Conservation (phyloP, 129 eudicot species). For the Chrysanthemum makinoi region DNA sequence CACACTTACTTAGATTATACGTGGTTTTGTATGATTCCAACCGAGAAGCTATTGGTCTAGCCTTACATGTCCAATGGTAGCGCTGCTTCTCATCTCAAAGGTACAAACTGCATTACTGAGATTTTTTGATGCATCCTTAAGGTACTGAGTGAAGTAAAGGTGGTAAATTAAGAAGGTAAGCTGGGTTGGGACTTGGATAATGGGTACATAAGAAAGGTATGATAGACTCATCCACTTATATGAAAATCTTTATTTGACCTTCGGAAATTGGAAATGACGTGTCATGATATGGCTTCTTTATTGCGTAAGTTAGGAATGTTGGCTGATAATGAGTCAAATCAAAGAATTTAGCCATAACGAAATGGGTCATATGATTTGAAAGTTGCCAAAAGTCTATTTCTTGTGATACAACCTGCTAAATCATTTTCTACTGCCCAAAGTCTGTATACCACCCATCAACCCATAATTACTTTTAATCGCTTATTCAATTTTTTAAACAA, state of each 20-base stretch:
- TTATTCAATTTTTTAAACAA: too few species aligned
- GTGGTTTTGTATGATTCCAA: constrained; percentile 77
- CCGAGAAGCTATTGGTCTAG: constrained; percentile 73
- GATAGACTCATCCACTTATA: too few species aligned
- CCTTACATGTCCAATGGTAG: constrained; percentile 91
- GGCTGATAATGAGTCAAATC: constrained; percentile 20
- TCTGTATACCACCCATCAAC: too few species aligned
- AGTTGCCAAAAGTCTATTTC: too few species aligned
- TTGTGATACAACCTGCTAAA: too few species aligned
- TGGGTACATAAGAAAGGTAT: too few species aligned
- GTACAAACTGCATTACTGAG: constrained; percentile 25
- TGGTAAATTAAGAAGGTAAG: too few species aligned
- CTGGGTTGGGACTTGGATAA: too few species aligned
- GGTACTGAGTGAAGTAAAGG: neutral
- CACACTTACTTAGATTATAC: constrained; percentile 63
- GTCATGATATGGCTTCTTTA: constrained; percentile 66
- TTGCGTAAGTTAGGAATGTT: constrained; percentile 58
- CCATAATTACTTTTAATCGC: too few species aligned
- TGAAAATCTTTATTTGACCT: constrained; percentile 28
- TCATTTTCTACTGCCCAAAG: too few species aligned
- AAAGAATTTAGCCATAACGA: too few species aligned
- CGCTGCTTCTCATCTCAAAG: constrained; percentile 87
- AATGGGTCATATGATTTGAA: too few species aligned
- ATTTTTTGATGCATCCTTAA: neutral
- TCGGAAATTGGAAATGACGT: constrained; percentile 43